A percentile compares a stretch with the other conserved stretches of the same genome.
phyloP scores from a whole-genome alignment of 768 basidiomycete genomes.

The Tephrocybe sp. region DNA sequence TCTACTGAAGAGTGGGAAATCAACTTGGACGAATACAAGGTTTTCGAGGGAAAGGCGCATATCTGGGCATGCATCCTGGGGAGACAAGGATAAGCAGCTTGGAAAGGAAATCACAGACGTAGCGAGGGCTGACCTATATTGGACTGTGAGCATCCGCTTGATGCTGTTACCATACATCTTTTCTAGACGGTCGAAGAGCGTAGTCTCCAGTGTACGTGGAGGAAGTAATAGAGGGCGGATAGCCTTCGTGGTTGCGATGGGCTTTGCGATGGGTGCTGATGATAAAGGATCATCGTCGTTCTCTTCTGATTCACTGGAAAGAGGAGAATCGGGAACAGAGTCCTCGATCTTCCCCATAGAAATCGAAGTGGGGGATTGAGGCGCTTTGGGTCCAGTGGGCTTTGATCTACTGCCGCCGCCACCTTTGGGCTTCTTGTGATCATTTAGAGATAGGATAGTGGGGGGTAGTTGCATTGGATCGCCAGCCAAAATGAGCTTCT shows the following conservation, averaged over 20 bases:
- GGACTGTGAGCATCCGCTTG: slow-evolving; percentile 84
- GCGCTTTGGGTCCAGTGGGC: neutral
- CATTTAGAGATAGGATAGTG: slow-evolving; percentile 73
- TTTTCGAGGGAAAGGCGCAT: slow-evolving; percentile 80
- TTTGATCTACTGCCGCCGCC: neutral
- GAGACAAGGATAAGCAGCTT: neutral
- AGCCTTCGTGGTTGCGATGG: slow-evolving; percentile 9
- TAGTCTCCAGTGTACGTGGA: slow-evolving; percentile 77
- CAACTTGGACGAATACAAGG: slow-evolving; percentile 73
- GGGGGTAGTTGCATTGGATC: slow-evolving; percentile 97
- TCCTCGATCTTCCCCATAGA: slow-evolving; percentile 1
- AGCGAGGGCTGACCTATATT: slow-evolving; percentile 65
- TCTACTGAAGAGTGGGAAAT: slow-evolving; percentile 71
- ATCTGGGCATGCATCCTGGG: slow-evolving; percentile 85
- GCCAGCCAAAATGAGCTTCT: slow-evolving; percentile 87
- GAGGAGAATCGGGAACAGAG: slow-evolving; percentile 4
- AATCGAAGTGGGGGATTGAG: neutral
- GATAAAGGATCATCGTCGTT: neutral
- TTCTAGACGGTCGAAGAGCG: slow-evolving; percentile 90
- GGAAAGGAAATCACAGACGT: neutral
- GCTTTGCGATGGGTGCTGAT: neutral
- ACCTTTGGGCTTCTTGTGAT: slow-evolving; percentile 22
- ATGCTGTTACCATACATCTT: slow-evolving; percentile 79
- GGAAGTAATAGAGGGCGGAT: slow-evolving; percentile 38
- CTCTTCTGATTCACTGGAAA: neutral